Conservation (phyloP, 805 yeast species). For the Cyberlindnera misumaiensis region DNA sequence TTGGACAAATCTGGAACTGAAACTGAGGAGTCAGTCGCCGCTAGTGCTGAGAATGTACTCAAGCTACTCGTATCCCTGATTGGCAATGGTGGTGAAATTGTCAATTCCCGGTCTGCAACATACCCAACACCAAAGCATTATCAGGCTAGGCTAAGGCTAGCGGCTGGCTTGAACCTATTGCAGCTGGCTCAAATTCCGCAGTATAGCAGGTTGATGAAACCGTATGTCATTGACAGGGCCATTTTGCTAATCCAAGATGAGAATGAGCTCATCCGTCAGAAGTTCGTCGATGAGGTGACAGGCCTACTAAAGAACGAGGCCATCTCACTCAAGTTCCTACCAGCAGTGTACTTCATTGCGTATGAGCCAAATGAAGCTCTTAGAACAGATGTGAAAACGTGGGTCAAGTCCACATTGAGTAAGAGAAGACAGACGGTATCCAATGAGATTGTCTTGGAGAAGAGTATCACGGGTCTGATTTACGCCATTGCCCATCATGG, state of each 20-base stretch:
- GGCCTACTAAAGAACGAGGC: conserved; percentile 41
- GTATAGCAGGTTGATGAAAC: conserved; percentile 46
- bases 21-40: conserved; percentile 31
- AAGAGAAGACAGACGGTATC: conserved; percentile 24
- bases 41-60: conserved; percentile 54
- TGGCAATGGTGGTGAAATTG: conserved; percentile 74
- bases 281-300: conserved; percentile 44
- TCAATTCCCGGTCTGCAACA: conserved; percentile 33
- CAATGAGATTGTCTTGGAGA: conserved; percentile 52
- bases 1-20: conserved; percentile 23
- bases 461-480: conserved; percentile 57
- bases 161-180: conserved; percentile 60
- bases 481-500: conserved; percentile 72
- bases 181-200: conserved; percentile 53
- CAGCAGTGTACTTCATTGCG: conserved; percentile 66
- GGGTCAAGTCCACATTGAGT: conserved; percentile 60
- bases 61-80: conserved; percentile 61
- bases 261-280: conserved; percentile 45
- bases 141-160: conserved; percentile 56
- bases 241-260: conserved; percentile 64
- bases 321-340: conserved; percentile 60
- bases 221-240: conserved; percentile 44
- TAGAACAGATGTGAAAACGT: conserved; percentile 47
- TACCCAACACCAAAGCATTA: conserved; percentile 58
- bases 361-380: conserved; percentile 59